phyloP scores from a whole-genome alignment of 805 yeast species.

The Sugiyamaella lignohabitans region DNA sequence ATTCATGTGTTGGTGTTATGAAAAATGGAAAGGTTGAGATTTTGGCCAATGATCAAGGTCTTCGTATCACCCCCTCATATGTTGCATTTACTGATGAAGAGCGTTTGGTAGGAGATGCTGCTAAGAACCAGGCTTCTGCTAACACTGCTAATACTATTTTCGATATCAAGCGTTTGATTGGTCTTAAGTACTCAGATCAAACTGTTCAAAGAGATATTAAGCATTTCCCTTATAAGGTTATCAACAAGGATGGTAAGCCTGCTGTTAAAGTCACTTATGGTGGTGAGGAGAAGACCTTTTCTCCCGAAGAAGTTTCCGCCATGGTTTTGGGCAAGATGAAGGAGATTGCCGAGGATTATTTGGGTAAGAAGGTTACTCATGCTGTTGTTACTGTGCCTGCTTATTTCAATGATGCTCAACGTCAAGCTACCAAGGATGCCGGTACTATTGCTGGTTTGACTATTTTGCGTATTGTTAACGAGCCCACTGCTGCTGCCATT shows the following conservation, averaged over 20 bases:
- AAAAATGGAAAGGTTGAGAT: conserved; percentile 84
- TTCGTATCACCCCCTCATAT: conserved; percentile 92
- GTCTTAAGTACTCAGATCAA: conserved; percentile 69
- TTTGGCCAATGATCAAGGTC: conserved; percentile 93
- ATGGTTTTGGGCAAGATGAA: conserved; percentile 92
- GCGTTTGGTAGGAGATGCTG: conserved; percentile 93
- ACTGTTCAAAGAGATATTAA: conserved; percentile 76
- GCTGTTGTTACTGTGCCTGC: conserved; percentile 94
- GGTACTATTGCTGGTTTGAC: conserved; percentile 88
- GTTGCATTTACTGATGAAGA: conserved; percentile 91
- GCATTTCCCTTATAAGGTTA: conserved; percentile 71
- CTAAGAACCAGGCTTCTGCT: conserved; percentile 90
- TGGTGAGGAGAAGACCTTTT: conserved; percentile 70
- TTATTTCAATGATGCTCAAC: conserved; percentile 87
- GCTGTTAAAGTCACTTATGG: conserved; percentile 66
- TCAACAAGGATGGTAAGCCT: conserved; percentile 74
- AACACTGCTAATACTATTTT: conserved; percentile 83
- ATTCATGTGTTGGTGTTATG: conserved; percentile 92
- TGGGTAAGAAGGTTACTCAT: conserved; percentile 77
- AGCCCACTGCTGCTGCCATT: conserved; percentile 96
- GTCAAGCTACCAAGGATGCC: conserved; percentile 92
- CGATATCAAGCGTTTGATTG: conserved; percentile 88
- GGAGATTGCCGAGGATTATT: conserved; percentile 83
- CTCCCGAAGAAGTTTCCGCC: conserved; percentile 91
- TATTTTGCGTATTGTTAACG: conserved; percentile 82